phyloP scores from a whole-genome alignment of 2,329 filamentous ascomycete genomes.

The Arthrobotrys iridis region DNA sequence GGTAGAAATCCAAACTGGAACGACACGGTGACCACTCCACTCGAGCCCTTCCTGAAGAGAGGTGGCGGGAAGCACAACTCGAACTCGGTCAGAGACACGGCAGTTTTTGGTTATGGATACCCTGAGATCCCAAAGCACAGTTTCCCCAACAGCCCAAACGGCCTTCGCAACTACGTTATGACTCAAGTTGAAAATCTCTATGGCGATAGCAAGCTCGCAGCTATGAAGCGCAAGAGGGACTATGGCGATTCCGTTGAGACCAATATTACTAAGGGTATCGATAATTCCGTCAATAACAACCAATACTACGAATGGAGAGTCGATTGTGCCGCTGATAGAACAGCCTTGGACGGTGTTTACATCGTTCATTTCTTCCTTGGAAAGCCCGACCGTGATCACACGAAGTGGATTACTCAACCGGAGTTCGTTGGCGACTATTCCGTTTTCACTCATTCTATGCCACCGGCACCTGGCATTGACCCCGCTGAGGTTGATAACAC shows the following conservation, averaged over 20 bases:
- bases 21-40: neutral
- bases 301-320: constrained; percentile 41
- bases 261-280: constrained; percentile 7
- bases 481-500: constrained; percentile 46
- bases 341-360: constrained; percentile 60
- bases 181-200: neutral
- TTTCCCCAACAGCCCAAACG: neutral
- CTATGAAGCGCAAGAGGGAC: constrained; percentile 28
- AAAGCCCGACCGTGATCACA: constrained; percentile 58
- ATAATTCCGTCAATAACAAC: constrained; percentile 22
- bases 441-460: constrained; percentile 60
- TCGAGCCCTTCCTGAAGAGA: neutral
- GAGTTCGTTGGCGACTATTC: constrained; percentile 63
- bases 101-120: constrained; percentile 27
- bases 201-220: neutral
- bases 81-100: neutral
- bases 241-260: neutral
- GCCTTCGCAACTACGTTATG: neutral
- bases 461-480: neutral
- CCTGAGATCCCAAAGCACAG: constrained; percentile 8
- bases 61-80: constrained; percentile 5
- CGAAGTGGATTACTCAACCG: constrained; percentile 60
- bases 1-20: neutral
- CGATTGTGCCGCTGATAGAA: constrained; percentile 58
- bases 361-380: constrained; percentile 61